phyloP scores from a whole-genome alignment of 2,329 filamentous ascomycete species.

The Thielaviopsis populi region DNA sequence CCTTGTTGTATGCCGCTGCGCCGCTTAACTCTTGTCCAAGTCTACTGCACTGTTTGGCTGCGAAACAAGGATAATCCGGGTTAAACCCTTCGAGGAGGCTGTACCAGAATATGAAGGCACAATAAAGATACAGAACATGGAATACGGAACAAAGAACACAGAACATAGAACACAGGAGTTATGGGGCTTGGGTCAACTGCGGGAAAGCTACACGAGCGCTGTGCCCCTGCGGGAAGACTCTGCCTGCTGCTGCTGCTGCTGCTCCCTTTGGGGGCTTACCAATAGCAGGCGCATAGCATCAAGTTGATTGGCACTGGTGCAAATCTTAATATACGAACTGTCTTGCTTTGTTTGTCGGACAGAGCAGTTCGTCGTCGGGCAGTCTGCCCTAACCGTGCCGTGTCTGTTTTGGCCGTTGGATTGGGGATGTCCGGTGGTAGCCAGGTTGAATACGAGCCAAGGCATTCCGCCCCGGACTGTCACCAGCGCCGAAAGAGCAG shows the following conservation, averaged over 20 bases:
- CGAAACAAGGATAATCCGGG: not conserved
- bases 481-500: not conserved
- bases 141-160: not conserved
- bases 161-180: not conserved
- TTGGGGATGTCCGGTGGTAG: slow-evolving; percentile 6
- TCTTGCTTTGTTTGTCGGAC: not conserved
- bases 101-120: not conserved
- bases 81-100: not conserved
- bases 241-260: too few species aligned
- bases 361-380: not conserved
- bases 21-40: too few species aligned
- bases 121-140: not conserved
- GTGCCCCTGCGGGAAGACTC: not conserved
- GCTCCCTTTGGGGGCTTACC: not conserved
- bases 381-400: not conserved
- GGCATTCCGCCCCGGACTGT: not conserved
- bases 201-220: not conserved
- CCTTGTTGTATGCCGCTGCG: too few species aligned
- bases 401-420: not conserved
- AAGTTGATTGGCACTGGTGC: not conserved
- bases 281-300: not conserved
- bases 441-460: not conserved
- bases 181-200: not conserved
- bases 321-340: slow-evolving; percentile 2
- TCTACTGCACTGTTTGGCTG: not conserved